Evolutionary conservation across 2,329 filamentous ascomycete genomes (phyloP).

Genomic region (Pseudopithomyces maydicus): DNA sequence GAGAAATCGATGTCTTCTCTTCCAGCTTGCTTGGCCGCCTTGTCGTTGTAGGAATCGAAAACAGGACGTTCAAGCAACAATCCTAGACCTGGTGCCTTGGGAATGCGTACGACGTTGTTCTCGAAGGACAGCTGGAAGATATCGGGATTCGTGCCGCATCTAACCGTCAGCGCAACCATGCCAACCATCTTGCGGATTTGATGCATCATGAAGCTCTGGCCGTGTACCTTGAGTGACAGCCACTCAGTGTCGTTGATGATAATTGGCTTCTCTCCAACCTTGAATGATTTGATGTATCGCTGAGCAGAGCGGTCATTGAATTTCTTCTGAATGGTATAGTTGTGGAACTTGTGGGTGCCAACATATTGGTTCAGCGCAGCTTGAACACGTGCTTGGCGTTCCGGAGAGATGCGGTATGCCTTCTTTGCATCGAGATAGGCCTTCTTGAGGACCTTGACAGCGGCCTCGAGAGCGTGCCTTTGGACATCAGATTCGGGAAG

Average conservation of each 20-base stretch:
- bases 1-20: constrained; percentile 77
- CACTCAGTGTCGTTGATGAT: constrained; percentile 92
- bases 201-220: constrained; percentile 99
- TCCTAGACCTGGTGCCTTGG: constrained; percentile 89
- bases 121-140: constrained; percentile 78
- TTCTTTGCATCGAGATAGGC: constrained; percentile 84
- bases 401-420: constrained; percentile 76
- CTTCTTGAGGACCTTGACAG: constrained; percentile 67
- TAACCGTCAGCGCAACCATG: constrained; percentile 82
- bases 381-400: constrained; percentile 76
- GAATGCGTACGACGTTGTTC: constrained; percentile 76
- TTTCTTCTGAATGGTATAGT: constrained; percentile 92
- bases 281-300: constrained; percentile 90
- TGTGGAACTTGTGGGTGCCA: constrained; percentile 92
- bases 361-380: constrained; percentile 74
- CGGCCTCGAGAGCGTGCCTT: constrained; percentile 46
- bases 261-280: constrained; percentile 67
- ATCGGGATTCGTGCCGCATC: constrained; percentile 76
- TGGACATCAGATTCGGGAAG: constrained; percentile 33
- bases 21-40: constrained; percentile 66
- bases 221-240: constrained; percentile 94
- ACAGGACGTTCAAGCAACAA: constrained; percentile 88
- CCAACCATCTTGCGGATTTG: constrained; percentile 99
- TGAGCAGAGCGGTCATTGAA: constrained; percentile 82
- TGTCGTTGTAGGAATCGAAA: constrained; percentile 85